These are phyloP conservation scores for Chaetomiaceae sp. DNA, from an alignment of 2,329 filamentous ascomycete genomes.

Conservation along the genomic window DNA sequence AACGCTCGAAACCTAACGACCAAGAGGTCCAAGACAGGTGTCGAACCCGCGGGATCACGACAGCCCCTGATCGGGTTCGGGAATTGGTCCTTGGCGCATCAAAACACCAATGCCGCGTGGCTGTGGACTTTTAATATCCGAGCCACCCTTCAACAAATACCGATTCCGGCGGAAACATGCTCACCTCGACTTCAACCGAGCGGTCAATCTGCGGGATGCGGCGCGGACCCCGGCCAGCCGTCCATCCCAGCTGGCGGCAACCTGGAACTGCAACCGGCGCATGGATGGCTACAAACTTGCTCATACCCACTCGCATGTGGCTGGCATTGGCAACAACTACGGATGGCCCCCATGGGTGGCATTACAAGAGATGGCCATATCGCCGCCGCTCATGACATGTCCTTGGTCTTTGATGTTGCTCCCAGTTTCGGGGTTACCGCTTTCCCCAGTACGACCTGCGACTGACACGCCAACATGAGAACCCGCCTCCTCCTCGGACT, in stretches of 20 bases:
- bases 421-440: too few species aligned
- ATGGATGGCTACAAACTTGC: neutral
- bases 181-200: slow-evolving; percentile 1
- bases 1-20: too few species aligned
- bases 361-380: neutral
- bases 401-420: too few species aligned
- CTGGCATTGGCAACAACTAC: neutral
- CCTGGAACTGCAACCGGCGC: neutral
- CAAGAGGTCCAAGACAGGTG: too few species aligned
- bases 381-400: neutral
- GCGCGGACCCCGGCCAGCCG: neutral
- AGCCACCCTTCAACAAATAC: neutral
- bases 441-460: too few species aligned
- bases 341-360: neutral
- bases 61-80: too few species aligned
- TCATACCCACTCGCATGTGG: neutral
- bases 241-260: too few species aligned
- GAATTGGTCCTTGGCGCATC: slow-evolving; percentile 31
- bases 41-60: too few species aligned
- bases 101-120: neutral
- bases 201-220: neutral
- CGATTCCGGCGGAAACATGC: neutral
- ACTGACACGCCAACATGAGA: neutral
- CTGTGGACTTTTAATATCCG: neutral
- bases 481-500: neutral